Conservation (phyloP, 305 asterid species). For the Solanum aculeatissimum region DNA sequence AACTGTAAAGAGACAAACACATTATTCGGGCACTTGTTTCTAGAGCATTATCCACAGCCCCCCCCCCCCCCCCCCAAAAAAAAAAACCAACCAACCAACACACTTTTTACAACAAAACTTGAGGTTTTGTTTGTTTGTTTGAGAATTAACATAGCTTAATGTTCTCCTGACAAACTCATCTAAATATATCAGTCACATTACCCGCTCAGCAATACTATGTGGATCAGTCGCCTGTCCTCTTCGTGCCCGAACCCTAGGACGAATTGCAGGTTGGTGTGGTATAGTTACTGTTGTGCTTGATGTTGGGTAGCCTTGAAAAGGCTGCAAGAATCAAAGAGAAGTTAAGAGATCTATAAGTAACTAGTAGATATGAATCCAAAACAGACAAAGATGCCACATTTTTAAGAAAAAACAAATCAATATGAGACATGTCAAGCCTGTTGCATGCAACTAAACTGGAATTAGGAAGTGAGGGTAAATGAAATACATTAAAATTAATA, state of each 20-base stretch:
- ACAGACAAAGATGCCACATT: not conserved
- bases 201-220: slow-evolving; percentile 87
- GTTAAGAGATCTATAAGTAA: not conserved
- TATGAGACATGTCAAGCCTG: not conserved
- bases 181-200: not conserved
- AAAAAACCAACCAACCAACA: too few species aligned
- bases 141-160: not conserved
- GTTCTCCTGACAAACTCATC: not conserved
- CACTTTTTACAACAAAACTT: not conserved
- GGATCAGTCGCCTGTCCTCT: slow-evolving; percentile 94
- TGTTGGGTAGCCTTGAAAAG: slow-evolving; percentile 64
- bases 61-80: not conserved
- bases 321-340: slow-evolving; percentile 22
- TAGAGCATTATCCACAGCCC: not conserved
- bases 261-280: slow-evolving; percentile 58
- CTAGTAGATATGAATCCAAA: not conserved
- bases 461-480: not conserved
- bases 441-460: not conserved
- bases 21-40: not conserved
- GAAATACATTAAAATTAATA: not conserved
- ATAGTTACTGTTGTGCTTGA: slow-evolving; percentile 41
- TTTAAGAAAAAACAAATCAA: not conserved
- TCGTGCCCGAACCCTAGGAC: slow-evolving; percentile 81
- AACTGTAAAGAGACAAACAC: slow-evolving; percentile 28
- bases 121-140: not conserved